Percentiles rank a stretch among this genome's conserved stretches.
Evolutionary conservation across 495 filamentous ascomycete species (phyloP).

Genomic region (Sphaerosporella brunnea): DNA sequence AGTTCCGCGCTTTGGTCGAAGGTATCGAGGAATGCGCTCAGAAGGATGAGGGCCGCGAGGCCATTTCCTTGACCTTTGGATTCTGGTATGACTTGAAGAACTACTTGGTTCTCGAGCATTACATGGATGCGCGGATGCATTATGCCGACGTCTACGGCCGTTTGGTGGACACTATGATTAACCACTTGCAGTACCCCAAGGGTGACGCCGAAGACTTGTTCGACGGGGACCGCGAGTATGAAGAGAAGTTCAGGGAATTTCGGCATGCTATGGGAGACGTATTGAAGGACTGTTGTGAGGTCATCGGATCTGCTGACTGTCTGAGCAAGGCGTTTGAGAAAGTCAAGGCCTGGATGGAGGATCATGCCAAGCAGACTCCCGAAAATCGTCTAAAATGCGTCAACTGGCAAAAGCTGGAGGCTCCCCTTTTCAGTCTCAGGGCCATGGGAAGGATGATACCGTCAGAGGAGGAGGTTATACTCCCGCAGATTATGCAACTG

Average conservation of each 20-base stretch:
- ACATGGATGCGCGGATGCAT: constrained; percentile 57
- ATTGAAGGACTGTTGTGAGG: constrained; percentile 89
- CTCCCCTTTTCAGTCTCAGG: constrained; percentile 82
- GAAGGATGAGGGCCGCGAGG: constrained; percentile 71
- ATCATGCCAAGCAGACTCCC: constrained; percentile 32
- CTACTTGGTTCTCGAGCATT: constrained; percentile 75
- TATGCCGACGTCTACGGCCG: constrained; percentile 64
- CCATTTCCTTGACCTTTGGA: constrained; percentile 74
- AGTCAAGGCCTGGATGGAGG: constrained; percentile 73
- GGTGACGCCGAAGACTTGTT: constrained; percentile 70
- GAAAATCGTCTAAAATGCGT: constrained; percentile 57
- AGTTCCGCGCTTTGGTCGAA: constrained; percentile 78
- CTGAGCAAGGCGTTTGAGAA: constrained; percentile 66
- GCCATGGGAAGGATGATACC: constrained; percentile 97
- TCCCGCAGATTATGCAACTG: constrained; percentile 77
- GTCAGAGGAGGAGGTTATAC: constrained; percentile 61
- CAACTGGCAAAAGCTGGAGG: constrained; percentile 90
- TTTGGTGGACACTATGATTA: constrained; percentile 84
- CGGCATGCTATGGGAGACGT: constrained; percentile 95
- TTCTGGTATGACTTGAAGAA: constrained; percentile 99
- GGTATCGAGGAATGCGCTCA: constrained; percentile 77
- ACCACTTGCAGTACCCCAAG: constrained; percentile 76
- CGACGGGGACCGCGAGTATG: constrained; percentile 83
- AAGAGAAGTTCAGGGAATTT: constrained; percentile 95
- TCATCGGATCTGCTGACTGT: constrained; percentile 81